Evolutionary conservation across 306 rosid species (phyloP), one percentile per base, ranked within the genome.

Genomic region (Senna siamea): DNA sequence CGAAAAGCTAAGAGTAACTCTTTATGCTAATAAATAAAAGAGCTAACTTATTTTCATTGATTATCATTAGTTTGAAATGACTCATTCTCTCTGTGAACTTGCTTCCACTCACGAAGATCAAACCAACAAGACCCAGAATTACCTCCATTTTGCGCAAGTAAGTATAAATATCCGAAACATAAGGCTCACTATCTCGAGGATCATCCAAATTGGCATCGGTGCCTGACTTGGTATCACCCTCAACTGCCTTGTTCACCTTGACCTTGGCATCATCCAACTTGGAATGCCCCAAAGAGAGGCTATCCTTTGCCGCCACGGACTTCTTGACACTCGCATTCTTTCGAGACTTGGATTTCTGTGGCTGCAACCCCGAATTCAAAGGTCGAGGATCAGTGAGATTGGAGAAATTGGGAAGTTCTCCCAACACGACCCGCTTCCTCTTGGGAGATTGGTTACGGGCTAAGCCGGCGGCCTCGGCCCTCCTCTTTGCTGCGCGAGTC

Each of bases 61-160:
- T 15, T 5, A n/a, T 15, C 13, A 9, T 40, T 40, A 7, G 15
- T 32, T 15, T 2, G 43, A 26, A 26, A n/a, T n/a, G n/a, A n/a
- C n/a, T n/a, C n/a, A n/a, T n/a, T n/a, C n/a, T n/a, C n/a, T n/a
- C n/a, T n/a, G n/a, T n/a, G n/a, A n/a, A n/a, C n/a, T n/a, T n/a
- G n/a, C n/a, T n/a, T n/a, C n/a, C n/a, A n/a, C n/a, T n/a, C n/a
- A n/a, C n/a, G n/a, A n/a, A n/a, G n/a, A n/a, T n/a, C n/a, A n/a
- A 1, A 26, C 3, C 30, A 3, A 26, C 30, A 26, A 26, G 30
- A 26, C 30, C 30, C 28, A 9, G 10, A 46, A 10, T 47, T 76
- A 90, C 98, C 97, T 90, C 98, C 51, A 88, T 70, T 19, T 48
- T 23, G 30, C 78, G 88, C 53, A 90, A 89, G 79, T 90, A 84